Percentiles rank a stretch among this genome's conserved stretches.
These are phyloP conservation scores for Murraya koenigii DNA, from an alignment of 345 rosid species.

Conservation along the genomic window DNA sequence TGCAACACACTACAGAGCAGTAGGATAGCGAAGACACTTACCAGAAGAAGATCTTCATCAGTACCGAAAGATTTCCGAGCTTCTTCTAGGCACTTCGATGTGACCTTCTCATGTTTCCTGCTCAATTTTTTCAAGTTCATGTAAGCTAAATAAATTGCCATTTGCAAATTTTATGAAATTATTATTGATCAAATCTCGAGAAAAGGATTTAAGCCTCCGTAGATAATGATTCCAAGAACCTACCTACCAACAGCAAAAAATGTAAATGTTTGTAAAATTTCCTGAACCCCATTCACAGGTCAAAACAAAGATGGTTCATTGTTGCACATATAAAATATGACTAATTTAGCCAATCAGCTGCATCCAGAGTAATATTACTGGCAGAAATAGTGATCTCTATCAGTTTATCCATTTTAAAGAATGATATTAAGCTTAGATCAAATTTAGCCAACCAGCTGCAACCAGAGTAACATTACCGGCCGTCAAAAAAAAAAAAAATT, in stretches of 20 bases:
- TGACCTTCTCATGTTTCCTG: constrained; percentile 58
- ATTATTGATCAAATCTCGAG: background rate
- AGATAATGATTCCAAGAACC: background rate
- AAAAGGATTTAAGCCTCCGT: background rate
- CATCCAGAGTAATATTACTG: background rate
- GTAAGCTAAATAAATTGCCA: background rate
- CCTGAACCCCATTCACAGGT: background rate
- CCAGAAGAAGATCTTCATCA: constrained; percentile 86
- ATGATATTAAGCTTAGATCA: too few relatives aligned
- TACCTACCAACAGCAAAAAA: background rate
- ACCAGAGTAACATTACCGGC: background rate
- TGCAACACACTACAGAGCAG: background rate
- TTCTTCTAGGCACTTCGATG: constrained; percentile 70
- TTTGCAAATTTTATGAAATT: background rate
- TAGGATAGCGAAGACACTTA: constrained; percentile 23
- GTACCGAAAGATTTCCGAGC: constrained; percentile 78
- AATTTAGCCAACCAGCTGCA: background rate
- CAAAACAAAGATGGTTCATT: background rate
- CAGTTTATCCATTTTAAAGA: too few relatives aligned
- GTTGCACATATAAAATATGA: background rate
- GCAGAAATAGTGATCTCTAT: background rate
- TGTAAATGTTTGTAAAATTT: background rate
- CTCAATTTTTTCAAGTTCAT: constrained; percentile 12
- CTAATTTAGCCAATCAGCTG: background rate
- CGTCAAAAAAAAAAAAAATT: too few relatives aligned